Conservation (phyloP, 805 yeast genomes). For the Yamadazyma tumulicola region DNA sequence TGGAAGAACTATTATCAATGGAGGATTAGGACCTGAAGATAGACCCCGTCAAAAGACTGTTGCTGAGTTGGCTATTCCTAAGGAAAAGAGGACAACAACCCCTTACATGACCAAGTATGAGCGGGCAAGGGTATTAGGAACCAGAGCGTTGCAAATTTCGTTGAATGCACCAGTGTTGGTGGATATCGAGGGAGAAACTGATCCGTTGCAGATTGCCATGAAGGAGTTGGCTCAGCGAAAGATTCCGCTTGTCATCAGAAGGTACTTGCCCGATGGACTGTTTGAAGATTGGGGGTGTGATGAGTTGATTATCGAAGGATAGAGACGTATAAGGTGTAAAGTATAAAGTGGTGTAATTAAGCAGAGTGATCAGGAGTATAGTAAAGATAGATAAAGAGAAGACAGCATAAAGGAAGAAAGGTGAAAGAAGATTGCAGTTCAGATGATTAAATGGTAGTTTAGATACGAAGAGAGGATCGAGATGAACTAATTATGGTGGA, state of each 20-base stretch:
- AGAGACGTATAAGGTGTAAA: background rate
- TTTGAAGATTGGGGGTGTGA: slow-evolving; percentile 99
- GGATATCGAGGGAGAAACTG: slow-evolving; percentile 98
- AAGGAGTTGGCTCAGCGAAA: slow-evolving; percentile 93
- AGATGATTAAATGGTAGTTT: too few relatives aligned
- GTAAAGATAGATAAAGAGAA: background rate
- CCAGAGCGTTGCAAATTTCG: slow-evolving; percentile 95
- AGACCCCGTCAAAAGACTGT: slow-evolving; percentile 56
- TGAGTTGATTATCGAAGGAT: slow-evolving; percentile 82
- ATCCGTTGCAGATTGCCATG: slow-evolving; percentile 96
- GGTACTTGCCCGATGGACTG: slow-evolving; percentile 95
- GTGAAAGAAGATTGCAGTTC: too few relatives aligned
- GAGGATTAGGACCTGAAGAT: slow-evolving; percentile 64
- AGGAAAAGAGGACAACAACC: slow-evolving; percentile 86
- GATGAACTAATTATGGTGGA: too few relatives aligned
- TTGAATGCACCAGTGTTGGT: slow-evolving; percentile 98
- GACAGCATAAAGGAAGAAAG: background rate
- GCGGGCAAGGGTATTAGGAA: slow-evolving; percentile 95
- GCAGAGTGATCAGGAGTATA: too few relatives aligned
- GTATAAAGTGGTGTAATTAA: slow-evolving; percentile 3
- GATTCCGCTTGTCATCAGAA: slow-evolving; percentile 91
- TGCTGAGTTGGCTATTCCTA: slow-evolving; percentile 83
- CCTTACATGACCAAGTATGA: slow-evolving; percentile 99
- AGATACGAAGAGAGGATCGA: too few relatives aligned
- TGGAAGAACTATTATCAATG: slow-evolving; percentile 68